Conservation (phyloP, 139 green algal species). For the Picochlorum sp. region DNA sequence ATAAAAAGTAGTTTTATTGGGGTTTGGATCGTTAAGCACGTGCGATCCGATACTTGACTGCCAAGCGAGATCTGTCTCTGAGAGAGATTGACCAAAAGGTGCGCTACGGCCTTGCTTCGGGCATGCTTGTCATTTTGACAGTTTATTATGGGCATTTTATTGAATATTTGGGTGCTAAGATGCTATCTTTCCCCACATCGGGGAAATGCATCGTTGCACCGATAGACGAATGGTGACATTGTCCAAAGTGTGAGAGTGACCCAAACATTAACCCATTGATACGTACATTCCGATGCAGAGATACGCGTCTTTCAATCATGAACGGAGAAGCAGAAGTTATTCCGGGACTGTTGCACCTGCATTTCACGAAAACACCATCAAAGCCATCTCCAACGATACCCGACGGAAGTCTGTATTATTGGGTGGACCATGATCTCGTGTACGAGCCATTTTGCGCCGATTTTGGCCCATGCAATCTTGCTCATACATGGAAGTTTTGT, state of each 20-base stretch:
- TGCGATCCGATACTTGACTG: too few species aligned
- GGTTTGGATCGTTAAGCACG: too few species aligned
- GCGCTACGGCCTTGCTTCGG: too few species aligned
- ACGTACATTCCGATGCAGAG: too few species aligned
- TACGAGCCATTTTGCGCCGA: slow-evolving; percentile 90
- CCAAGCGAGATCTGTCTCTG: too few species aligned
- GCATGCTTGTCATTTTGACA: too few species aligned
- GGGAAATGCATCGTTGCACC: not conserved
- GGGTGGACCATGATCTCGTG: slow-evolving; percentile 37
- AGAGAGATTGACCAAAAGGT: too few species aligned
- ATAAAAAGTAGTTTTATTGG: too few species aligned
- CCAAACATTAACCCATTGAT: too few species aligned
- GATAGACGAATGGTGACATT: not conserved
- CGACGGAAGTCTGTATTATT: slow-evolving; percentile 22
- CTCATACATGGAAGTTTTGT: slow-evolving; percentile 68
- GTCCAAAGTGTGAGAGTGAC: too few species aligned
- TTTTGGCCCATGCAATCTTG: slow-evolving; percentile 88
- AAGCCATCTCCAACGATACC: not conserved
- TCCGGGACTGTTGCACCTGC: slow-evolving; percentile 49
- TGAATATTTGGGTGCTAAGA: not conserved
- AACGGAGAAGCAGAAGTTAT: slow-evolving; percentile 45
- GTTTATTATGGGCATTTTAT: too few species aligned
- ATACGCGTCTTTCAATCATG: not conserved
- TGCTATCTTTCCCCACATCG: not conserved
- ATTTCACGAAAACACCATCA: slow-evolving; percentile 7